These are phyloP conservation scores for Ensete ventricosum DNA, from an alignment of 176 grass and related monocot species.

Conservation along the genomic window DNA sequence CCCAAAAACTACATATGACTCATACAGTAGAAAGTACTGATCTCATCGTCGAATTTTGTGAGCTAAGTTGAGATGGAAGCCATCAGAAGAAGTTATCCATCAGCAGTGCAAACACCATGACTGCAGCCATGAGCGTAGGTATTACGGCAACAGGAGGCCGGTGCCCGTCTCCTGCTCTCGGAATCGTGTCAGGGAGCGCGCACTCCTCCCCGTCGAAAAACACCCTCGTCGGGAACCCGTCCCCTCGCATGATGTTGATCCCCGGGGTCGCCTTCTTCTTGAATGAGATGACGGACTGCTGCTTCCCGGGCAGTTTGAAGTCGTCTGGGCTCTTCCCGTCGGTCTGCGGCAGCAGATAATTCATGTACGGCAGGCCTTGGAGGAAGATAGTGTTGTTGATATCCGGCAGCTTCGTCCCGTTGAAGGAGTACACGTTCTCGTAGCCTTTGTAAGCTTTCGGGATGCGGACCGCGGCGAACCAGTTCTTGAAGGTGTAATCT, in stretches of 20 bases:
- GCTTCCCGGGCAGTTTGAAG: slow-evolving; percentile 60
- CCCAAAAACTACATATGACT: too few species aligned
- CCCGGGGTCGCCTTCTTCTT: slow-evolving; percentile 42
- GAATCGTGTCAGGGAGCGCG: slow-evolving; percentile 53
- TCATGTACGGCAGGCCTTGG: slow-evolving; percentile 53
- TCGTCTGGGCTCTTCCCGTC: slow-evolving; percentile 31
- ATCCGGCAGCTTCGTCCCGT: slow-evolving; percentile 41
- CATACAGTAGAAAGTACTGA: too few species aligned
- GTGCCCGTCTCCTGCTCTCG: background rate
- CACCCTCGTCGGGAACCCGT: slow-evolving; percentile 62
- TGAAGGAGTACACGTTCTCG: slow-evolving; percentile 96
- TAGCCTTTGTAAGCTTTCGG: slow-evolving; percentile 36
- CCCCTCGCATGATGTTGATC: slow-evolving; percentile 44
- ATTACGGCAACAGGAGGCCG: background rate
- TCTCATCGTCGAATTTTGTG: too few species aligned
- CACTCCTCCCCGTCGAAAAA: slow-evolving; percentile 96
- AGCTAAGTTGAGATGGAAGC: too few species aligned
- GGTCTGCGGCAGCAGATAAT: slow-evolving; percentile 39
- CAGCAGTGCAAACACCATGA: slow-evolving; percentile 1
- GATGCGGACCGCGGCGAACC: slow-evolving; percentile 73
- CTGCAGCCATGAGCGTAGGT: background rate
- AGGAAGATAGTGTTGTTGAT: slow-evolving; percentile 68
- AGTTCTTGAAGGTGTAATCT: slow-evolving; percentile 87
- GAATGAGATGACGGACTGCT: slow-evolving; percentile 80
- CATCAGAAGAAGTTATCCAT: background rate